Conservation (phyloP, 2,329 filamentous ascomycete species). For the Neonectria hederae region DNA sequence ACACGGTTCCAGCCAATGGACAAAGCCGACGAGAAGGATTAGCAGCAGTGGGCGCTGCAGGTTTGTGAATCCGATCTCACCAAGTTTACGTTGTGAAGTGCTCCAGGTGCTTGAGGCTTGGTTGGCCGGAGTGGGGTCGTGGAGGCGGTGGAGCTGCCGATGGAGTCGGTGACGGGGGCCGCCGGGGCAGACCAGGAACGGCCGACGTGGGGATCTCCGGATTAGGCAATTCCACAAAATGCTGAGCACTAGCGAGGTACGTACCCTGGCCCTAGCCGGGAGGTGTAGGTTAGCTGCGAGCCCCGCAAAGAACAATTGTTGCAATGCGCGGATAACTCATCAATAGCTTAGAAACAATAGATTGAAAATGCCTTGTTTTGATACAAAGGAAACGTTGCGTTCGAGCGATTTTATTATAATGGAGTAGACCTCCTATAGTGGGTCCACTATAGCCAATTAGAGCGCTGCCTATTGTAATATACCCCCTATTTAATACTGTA, state of each 20-base stretch:
- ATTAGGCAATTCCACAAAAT: background rate
- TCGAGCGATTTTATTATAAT: too few relatives aligned
- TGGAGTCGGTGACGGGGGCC: background rate
- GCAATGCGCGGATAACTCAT: too few relatives aligned
- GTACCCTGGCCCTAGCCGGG: too few relatives aligned
- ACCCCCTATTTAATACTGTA: too few relatives aligned
- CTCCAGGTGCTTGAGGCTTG: background rate
- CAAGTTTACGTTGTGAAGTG: background rate
- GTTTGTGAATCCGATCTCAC: constrained; percentile 2
- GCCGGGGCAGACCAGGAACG: background rate
- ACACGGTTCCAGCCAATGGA: constrained; percentile 16
- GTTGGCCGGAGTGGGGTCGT: background rate
- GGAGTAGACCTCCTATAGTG: too few relatives aligned
- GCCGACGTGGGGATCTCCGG: background rate
- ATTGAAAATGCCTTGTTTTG: too few relatives aligned
- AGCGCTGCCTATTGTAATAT: too few relatives aligned
- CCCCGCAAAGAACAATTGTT: too few relatives aligned
- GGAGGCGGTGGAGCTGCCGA: background rate
- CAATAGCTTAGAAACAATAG: too few relatives aligned
- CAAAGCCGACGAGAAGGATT: background rate
- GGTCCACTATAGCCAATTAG: too few relatives aligned
- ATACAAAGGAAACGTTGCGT: too few relatives aligned
- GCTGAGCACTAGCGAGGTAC: background rate
- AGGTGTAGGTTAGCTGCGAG: too few relatives aligned
- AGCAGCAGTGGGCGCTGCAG: background rate